Evolutionary conservation across 306 rosid genomes (phyloP), one percentile per base, ranked within the genome.

Genomic region (Dalbergia cultrata): DNA sequence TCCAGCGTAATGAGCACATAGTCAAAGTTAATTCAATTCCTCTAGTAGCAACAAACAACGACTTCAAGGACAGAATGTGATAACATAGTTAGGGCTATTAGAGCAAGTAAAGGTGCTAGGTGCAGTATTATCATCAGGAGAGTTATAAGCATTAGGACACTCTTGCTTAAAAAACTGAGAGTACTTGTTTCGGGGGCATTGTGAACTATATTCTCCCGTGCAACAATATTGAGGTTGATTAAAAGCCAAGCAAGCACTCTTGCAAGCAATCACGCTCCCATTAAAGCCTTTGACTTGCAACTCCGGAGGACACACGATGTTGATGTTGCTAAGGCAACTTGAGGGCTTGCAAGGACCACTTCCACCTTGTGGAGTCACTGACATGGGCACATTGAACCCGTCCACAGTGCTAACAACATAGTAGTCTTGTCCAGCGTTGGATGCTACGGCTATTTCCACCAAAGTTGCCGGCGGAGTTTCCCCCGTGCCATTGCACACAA

Each of bases 71-170:
- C 60, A 54, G 60, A 54, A 54, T n/a, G 60, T 54, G 21, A 54
- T 54, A 6, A 9, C 26, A 54, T 54, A 54, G 21, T 3, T 54
- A 54, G 60, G 60, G 10, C 10, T 8, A 5, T 89, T 68, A 26
- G 31, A 26, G 34, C 98, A 94, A 0, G 90, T 87, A 80, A 94
- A 94, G 2, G 90, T 88, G 56, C 92, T 89, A 26, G 31, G 31
- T 3, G 79, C 84, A 45, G 8, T 8, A 7, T 90, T 92, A 6
- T 94, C 98, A 31, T 80, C 88, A 0, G 91, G 83, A 37, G 85
- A 92, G 75, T 92, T 92, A 57, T 89, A 94, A 0, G 97, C 98
- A 3, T 81, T 78, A 31, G 98, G 97, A 69, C 98, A 94, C 0
- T 88, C 84, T 7, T 1, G 78, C 82, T 94, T 92, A 80, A 94